phyloP scores from a whole-genome alignment of 495 filamentous ascomycete genomes.

The Glonium stellatum region DNA sequence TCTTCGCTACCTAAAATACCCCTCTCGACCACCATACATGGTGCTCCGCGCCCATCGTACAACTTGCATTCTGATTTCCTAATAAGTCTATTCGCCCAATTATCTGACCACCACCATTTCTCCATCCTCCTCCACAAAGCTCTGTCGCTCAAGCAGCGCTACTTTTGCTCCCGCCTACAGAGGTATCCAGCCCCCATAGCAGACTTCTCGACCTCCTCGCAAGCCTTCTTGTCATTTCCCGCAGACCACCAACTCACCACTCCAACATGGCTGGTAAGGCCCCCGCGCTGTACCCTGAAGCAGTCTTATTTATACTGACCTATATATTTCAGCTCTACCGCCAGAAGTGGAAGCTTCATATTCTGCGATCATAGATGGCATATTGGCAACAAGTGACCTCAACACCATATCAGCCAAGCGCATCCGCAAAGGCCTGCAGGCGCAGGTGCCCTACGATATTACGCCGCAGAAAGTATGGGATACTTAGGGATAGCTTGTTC shows the following conservation, averaged over 20 bases:
- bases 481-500: background rate
- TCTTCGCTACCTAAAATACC: background rate
- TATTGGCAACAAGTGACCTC: slow-evolving; percentile 74
- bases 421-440: slow-evolving; percentile 79
- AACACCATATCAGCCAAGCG: slow-evolving; percentile 87
- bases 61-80: background rate
- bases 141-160: background rate
- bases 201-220: background rate
- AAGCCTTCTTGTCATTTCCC: background rate
- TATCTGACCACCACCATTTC: slow-evolving; percentile 1
- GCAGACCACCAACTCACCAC: background rate
- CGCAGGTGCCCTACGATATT: slow-evolving; percentile 70
- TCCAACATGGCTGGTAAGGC: background rate
- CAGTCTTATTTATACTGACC: slow-evolving; percentile 4
- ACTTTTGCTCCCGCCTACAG: background rate
- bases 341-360: slow-evolving; percentile 47
- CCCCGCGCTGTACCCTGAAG: background rate
- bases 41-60: background rate
- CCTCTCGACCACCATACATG: background rate
- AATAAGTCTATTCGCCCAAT: background rate
- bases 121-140: background rate
- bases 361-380: slow-evolving; percentile 82
- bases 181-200: background rate
- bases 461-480: slow-evolving; percentile 70
- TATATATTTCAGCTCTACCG: slow-evolving; percentile 10